Evolutionary conservation across 176 grass and related monocot species (phyloP), one percentile per base, ranked within the genome.

Genomic region (Musa itinerans): DNA sequence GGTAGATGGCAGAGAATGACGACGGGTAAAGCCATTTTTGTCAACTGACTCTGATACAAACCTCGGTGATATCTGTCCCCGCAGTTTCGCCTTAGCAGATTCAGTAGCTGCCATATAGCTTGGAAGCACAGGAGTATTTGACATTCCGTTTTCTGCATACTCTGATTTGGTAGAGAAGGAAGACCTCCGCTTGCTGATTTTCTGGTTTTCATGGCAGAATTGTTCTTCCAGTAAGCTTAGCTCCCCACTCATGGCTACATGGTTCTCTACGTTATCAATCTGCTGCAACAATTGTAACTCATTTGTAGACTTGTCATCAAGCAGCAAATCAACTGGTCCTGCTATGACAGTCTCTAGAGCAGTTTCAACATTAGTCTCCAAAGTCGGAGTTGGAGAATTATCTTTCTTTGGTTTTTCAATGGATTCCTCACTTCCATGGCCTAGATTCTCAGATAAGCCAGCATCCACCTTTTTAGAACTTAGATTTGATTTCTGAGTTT

Each of bases 71-170:
- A 75, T 70, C 56, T 83, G 85, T 16, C 77, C 76, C 62, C 72
- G 72, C 24, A 87, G 25, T 48, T 82, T 81, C 20, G 85, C 85
- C 71, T 87, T 87, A 26, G 76, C 85, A 64, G 85, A 87, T 15
- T 74, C 64, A 65, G 85, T 87, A 7, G 85, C 24, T 16, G 85
- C 87, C 93, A 96, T 96, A 84, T 96, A 96, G 76, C 93, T 96
- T 23, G 77, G 77, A 25, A 79, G 10, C 26, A 69, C 51, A 34
- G 77, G 65, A 76, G 78, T 84, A 11, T 43, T 43, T 43, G 34
- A 43, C 34, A 6, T 43, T 43, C 34, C 4, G 0, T 43, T 43
- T 43, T 91, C 94, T 5, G 22, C 22, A 78, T 91, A 83, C 79
- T 91, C 94, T 75, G 83, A 79, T 85, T 85, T 90, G 21, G 78